Conservation (phyloP, 2,329 filamentous ascomycete species). For the Fusarium pilosicola region DNA sequence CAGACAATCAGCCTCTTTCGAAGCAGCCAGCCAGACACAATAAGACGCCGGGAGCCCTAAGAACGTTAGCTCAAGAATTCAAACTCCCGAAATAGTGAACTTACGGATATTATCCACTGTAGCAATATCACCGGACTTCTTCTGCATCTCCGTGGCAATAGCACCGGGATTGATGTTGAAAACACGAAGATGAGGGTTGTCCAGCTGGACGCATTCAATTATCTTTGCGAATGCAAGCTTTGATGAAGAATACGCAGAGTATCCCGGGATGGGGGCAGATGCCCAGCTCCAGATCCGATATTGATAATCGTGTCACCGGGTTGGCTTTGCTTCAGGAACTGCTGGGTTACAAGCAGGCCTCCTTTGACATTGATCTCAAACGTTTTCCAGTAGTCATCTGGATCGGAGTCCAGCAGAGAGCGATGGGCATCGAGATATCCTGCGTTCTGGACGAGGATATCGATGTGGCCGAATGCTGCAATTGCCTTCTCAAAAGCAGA, state of each 20-base stretch:
- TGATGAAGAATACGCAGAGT: slow-evolving; percentile 1
- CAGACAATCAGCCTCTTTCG: neutral
- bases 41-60: slow-evolving; percentile 1
- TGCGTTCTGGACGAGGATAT: slow-evolving; percentile 2
- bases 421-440: slow-evolving; percentile 1
- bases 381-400: neutral
- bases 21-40: slow-evolving; percentile 1
- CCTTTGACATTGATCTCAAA: slow-evolving; percentile 9
- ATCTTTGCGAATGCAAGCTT: slow-evolving; percentile 8
- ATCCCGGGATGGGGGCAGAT: neutral
- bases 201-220: neutral
- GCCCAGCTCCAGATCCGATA: slow-evolving; percentile 1
- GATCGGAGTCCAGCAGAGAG: neutral
- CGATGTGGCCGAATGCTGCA: neutral
- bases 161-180: slow-evolving; percentile 7
- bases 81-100: rapidly evolving
- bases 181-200: neutral
- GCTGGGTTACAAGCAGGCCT: neutral
- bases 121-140: neutral
- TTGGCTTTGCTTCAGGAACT: slow-evolving; percentile 1
- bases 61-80: neutral
- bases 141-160: slow-evolving; percentile 4
- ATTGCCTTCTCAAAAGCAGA: neutral
- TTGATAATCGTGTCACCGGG: neutral
- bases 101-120: neutral